Evolutionary conservation across 2,329 filamentous ascomycete species (phyloP).

Genomic region (Sclerotiophoma versabilis): DNA sequence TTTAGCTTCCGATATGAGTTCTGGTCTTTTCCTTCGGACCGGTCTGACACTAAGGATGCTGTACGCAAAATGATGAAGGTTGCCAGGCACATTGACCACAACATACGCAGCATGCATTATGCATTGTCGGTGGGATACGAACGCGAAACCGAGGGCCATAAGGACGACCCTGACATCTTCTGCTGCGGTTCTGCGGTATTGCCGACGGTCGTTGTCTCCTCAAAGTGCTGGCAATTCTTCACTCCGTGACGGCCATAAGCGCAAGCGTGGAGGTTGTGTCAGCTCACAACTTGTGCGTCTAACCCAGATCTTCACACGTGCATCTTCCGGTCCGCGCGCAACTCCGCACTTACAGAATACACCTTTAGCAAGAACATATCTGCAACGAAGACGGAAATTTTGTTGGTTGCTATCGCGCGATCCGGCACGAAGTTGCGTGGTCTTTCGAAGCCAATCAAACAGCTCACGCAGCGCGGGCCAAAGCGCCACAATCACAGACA

Average conservation of each 20-base stretch:
- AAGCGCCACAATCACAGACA: neutral
- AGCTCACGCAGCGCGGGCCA: neutral
- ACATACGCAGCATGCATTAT: too few relatives aligned
- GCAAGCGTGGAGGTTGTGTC: neutral
- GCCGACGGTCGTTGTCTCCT: neutral
- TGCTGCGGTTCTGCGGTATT: neutral
- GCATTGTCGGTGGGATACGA: too few relatives aligned
- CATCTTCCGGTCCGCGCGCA: neutral
- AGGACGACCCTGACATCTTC: neutral
- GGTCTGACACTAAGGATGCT: too few relatives aligned
- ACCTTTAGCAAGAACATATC: neutral
- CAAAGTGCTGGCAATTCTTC: neutral
- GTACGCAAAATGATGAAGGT: too few relatives aligned
- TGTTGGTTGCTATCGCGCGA: neutral
- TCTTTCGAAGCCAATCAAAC: neutral
- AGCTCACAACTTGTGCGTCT: neutral
- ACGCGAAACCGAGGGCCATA: neutral
- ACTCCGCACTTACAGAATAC: neutral
- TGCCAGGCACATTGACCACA: too few relatives aligned
- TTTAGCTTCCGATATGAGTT: too few relatives aligned
- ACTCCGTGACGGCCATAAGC: neutral
- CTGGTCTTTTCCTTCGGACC: too few relatives aligned
- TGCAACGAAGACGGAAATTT: neutral
- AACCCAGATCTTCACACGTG: neutral
- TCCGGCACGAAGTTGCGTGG: neutral